phyloP scores from a whole-genome alignment of 495 filamentous ascomycete genomes.

The Durotheca rogersii region DNA sequence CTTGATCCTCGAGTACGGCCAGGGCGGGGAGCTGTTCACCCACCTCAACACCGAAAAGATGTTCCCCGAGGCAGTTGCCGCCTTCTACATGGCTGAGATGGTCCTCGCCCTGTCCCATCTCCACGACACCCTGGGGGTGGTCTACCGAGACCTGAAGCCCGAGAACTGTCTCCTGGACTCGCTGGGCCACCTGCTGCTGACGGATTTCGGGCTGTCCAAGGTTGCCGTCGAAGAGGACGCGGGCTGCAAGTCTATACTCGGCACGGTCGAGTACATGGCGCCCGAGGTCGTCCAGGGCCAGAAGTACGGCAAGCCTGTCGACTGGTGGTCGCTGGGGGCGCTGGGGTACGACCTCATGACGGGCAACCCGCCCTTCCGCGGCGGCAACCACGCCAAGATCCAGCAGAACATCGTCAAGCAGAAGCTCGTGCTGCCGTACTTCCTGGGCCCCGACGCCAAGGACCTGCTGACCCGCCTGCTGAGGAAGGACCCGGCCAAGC shows the following conservation, averaged over 20 bases:
- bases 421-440: conserved; percentile 85
- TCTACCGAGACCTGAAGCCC: conserved; percentile 96
- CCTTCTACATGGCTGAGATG: conserved; percentile 99
- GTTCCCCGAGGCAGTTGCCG: conserved; percentile 82
- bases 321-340: conserved; percentile 98
- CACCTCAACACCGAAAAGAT: conserved; percentile 87
- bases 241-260: conserved; percentile 81
- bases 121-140: conserved; percentile 85
- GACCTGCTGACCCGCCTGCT: conserved; percentile 86
- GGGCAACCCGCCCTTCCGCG: conserved; percentile 84
- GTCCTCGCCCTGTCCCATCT: conserved; percentile 90
- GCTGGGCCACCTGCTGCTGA: conserved; percentile 88
- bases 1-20: conserved; percentile 96
- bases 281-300: conserved; percentile 86
- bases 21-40: conserved; percentile 91
- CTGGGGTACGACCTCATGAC: conserved; percentile 90
- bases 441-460: conserved; percentile 83
- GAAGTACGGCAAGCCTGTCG: conserved; percentile 87
- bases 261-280: conserved; percentile 98
- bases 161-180: conserved; percentile 95
- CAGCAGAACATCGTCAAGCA: conserved; percentile 90
- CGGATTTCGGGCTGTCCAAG: conserved; percentile 96
- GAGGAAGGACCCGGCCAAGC: conserved; percentile 86
- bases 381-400: conserved; percentile 86
- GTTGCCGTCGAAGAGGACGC: conserved; percentile 80